Evolutionary conservation across 495 filamentous ascomycete genomes (phyloP), one percentile per base, ranked within the genome.

Genomic region (Hypoxylon lenormandii): DNA sequence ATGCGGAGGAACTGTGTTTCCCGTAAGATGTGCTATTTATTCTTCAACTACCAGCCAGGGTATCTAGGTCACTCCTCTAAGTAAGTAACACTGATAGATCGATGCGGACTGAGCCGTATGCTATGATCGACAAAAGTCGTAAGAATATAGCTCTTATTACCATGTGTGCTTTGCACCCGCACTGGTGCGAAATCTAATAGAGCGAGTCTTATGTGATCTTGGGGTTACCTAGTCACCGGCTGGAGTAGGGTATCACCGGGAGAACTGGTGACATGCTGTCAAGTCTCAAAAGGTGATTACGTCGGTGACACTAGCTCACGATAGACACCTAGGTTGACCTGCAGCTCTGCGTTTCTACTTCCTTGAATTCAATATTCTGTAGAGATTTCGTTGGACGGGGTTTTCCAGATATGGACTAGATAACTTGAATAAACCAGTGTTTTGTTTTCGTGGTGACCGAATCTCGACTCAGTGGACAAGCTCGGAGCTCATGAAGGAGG

Each of bases 231-330:
- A 42, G 38, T 42, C 15, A 42, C 38, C 15, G 38, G 38, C 12
- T 42, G 12, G 40, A 59, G 21, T 47, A 47, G 48, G 60, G 22
- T 52, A 52, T 46, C 47, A 16, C 23, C 26, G 54, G 52, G 38
- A 23, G 62, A 53, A 21, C 10, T 19, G 26, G 1, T 40, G 43
- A 22, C 37, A 43, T 5, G 30, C 12, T 42, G 30, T 33, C 37
- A 45, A 55, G 19, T 53, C 19, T 22, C 19, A 46, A 36, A 46
- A 33, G 10, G 28, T 15, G 22, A 23, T 60, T 13, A 36, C 16
- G 40, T 23, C 50, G 30, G 21, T 8, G 26, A 15, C 38, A n/a
- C 11, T n/a, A 28, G 16, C 16, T 38, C n/a, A 15, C 19, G 37
- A 59, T 28, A 13, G 18, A 21, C 2, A 18, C 22, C 16, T 50